Evolutionary conservation across 768 basidiomycete species (phyloP).

Genomic region (Lepiota venenata): DNA sequence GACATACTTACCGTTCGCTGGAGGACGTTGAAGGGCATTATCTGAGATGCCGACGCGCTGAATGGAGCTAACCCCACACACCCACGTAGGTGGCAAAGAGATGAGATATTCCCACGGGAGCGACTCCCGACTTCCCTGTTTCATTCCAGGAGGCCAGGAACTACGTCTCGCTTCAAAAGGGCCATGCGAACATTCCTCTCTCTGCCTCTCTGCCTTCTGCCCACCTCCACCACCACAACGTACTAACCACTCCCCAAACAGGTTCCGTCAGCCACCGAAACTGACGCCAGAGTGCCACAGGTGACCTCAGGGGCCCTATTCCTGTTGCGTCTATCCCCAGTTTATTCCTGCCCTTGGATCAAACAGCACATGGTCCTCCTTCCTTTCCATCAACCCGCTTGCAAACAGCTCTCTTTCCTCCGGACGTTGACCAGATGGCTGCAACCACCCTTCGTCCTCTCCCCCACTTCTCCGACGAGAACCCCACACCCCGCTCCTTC

Average conservation of each 20-base stretch:
- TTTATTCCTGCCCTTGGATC: neutral
- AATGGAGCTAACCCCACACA: conserved; percentile 2
- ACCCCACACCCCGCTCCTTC: neutral
- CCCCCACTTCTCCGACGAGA: conserved; percentile 10
- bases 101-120: conserved; percentile 1
- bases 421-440: neutral
- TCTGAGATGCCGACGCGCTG: neutral
- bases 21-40: neutral
- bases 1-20: neutral
- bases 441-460: neutral
- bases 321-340: neutral
- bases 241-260: neutral
- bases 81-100: neutral
- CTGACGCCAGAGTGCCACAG: neutral
- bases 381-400: conserved; percentile 4
- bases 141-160: neutral
- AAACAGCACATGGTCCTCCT: conserved; percentile 1
- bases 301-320: neutral
- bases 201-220: neutral
- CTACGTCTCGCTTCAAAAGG: neutral
- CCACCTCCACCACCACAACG: neutral
- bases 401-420: neutral
- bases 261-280: neutral
- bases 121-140: neutral
- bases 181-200: neutral